Percentiles rank a stretch among this genome's conserved stretches.
Conservation (phyloP, 257 asterid species). For the Solanum raphanifolium region DNA sequence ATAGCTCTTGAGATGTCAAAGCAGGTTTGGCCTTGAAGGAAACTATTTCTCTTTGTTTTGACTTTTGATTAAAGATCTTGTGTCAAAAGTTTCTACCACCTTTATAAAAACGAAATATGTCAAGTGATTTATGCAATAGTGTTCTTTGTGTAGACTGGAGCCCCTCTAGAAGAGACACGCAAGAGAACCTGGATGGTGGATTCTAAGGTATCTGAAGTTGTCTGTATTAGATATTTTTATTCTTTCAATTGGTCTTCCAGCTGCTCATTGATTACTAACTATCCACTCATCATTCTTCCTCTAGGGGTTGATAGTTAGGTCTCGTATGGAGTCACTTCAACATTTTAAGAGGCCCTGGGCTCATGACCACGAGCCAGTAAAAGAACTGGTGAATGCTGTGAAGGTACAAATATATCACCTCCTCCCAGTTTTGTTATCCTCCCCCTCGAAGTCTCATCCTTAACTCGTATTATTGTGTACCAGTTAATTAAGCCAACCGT, state of each 20-base stretch:
- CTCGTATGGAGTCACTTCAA: slow-evolving; percentile 66
- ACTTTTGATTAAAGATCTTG: background rate
- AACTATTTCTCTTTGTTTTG: background rate
- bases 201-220: slow-evolving; percentile 20
- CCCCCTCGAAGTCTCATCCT: background rate
- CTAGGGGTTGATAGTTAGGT: slow-evolving; percentile 67
- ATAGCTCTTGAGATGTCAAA: slow-evolving; percentile 87
- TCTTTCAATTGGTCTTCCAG: background rate
- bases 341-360: slow-evolving; percentile 92
- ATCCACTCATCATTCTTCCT: background rate
- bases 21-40: slow-evolving; percentile 38
- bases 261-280: background rate
- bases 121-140: background rate
- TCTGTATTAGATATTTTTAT: background rate
- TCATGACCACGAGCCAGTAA: slow-evolving; percentile 64
- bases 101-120: background rate
- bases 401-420: slow-evolving; percentile 31
- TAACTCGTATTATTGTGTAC: background rate
- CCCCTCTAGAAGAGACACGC: slow-evolving; percentile 73
- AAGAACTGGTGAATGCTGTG: slow-evolving; percentile 57
- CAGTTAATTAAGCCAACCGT: slow-evolving; percentile 82
- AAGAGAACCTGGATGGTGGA: slow-evolving; percentile 77
- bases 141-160: slow-evolving; percentile 50
- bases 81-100: background rate
- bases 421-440: background rate